Conservation (phyloP, 306 rosid species). For the Vigna mungo region DNA sequence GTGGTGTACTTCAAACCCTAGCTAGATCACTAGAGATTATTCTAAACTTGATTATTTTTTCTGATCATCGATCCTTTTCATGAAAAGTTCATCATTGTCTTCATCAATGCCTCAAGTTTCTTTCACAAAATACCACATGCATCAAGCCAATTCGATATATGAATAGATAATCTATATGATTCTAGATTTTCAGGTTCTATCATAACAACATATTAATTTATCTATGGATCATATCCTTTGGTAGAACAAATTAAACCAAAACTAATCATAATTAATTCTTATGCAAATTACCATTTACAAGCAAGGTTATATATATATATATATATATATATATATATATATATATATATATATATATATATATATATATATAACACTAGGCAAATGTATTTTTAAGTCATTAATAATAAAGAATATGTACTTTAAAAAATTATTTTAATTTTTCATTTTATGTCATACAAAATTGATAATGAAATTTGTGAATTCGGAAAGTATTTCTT, state of each 20-base stretch:
- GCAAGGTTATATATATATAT: too few relatives aligned
- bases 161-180: neutral
- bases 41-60: constrained; percentile 54
- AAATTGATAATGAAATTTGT: too few relatives aligned
- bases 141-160: constrained; percentile 35
- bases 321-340: too few relatives aligned
- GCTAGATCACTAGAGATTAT: constrained; percentile 32
- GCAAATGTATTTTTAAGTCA: too few relatives aligned
- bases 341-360: too few relatives aligned
- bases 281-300: too few relatives aligned
- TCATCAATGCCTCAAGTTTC: constrained; percentile 41
- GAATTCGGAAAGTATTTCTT: too few relatives aligned
- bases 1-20: constrained; percentile 42
- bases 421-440: too few relatives aligned
- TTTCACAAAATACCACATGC: constrained; percentile 43
- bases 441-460: too few relatives aligned
- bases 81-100: constrained; percentile 52
- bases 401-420: too few relatives aligned
- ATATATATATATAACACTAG: too few relatives aligned
- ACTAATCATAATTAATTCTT: neutral
- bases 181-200: constrained; percentile 20
- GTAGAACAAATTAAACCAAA: neutral
- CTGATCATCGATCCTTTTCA: constrained; percentile 33
- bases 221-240: constrained; percentile 2
- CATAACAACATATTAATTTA: neutral